Evolutionary conservation across 768 basidiomycete species (phyloP).

Genomic region (Boletus vinaceobasis): DNA sequence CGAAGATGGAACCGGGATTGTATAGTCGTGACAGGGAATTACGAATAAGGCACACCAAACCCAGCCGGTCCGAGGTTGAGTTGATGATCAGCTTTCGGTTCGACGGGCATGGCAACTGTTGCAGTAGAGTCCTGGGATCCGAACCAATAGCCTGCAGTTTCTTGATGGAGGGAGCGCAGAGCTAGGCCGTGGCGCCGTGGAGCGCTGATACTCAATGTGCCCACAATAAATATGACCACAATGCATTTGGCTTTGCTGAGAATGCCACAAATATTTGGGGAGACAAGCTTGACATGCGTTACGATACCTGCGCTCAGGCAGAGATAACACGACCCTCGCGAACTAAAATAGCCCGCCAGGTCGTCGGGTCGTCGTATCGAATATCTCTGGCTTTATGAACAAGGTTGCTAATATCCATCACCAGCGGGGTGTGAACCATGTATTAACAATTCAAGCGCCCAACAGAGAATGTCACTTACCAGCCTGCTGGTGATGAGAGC

Average conservation of each 20-base stretch:
- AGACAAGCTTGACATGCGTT: no score
- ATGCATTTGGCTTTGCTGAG: neutral
- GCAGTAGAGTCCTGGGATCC: no score
- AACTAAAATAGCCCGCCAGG: neutral
- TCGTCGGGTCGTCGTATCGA: no score
- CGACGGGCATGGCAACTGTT: no score
- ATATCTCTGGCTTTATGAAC: neutral
- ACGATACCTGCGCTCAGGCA: no score
- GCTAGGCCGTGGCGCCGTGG: neutral
- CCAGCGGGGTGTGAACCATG: neutral
- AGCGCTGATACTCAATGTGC: neutral
- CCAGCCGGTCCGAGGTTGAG: no score
- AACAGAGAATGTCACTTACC: neutral
- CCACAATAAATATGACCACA: neutral
- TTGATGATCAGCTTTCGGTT: no score
- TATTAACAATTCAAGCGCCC: neutral
- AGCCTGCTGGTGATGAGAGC: neutral
- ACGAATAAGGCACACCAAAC: no score
- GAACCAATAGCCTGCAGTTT: no score
- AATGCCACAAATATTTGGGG: no score
- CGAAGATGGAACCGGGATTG: no score
- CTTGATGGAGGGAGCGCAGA: neutral
- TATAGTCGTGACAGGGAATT: no score
- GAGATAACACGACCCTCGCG: neutral
- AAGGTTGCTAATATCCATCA: neutral